These are phyloP conservation scores for Scytalidium sp. DNA, from an alignment of 2,329 filamentous ascomycete species.

Conservation along the genomic window DNA sequence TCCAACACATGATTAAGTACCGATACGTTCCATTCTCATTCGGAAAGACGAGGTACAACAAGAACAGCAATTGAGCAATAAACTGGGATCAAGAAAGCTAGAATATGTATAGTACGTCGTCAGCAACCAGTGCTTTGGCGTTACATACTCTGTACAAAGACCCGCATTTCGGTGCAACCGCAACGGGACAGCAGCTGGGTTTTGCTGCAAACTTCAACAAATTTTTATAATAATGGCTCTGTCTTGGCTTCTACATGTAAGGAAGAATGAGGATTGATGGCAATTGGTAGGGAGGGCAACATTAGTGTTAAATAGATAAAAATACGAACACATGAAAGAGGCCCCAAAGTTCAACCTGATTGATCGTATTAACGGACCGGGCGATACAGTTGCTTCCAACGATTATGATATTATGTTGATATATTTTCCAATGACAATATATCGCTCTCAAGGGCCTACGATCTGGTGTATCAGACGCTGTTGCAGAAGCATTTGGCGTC, in stretches of 20 bases:
- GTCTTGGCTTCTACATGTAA: background rate
- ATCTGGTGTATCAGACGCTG: too few species aligned
- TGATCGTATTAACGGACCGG: too few species aligned
- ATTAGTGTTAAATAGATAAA: background rate
- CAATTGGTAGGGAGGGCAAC: background rate
- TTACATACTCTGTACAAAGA: background rate
- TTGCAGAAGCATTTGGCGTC: too few species aligned
- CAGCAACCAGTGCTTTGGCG: background rate
- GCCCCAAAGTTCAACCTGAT: background rate
- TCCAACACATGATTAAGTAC: conserved; percentile 99
- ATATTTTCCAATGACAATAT: too few species aligned
- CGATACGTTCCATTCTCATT: conserved; percentile 93
- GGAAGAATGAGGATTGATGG: background rate
- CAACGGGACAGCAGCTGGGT: background rate
- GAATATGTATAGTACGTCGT: background rate
- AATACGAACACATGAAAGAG: background rate
- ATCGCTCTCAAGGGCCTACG: too few species aligned
- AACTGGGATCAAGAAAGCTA: background rate
- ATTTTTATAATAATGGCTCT: background rate
- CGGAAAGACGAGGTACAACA: conserved; percentile 79
- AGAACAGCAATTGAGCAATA: conserved; percentile 47
- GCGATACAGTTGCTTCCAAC: too few species aligned
- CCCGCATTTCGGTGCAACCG: background rate
- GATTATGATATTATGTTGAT: too few species aligned
- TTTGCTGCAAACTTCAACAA: background rate